Percentiles rank a stretch among this genome's conserved stretches.
phyloP scores from a whole-genome alignment of 139 green algal genomes.

The Yamagishiella unicocca region DNA sequence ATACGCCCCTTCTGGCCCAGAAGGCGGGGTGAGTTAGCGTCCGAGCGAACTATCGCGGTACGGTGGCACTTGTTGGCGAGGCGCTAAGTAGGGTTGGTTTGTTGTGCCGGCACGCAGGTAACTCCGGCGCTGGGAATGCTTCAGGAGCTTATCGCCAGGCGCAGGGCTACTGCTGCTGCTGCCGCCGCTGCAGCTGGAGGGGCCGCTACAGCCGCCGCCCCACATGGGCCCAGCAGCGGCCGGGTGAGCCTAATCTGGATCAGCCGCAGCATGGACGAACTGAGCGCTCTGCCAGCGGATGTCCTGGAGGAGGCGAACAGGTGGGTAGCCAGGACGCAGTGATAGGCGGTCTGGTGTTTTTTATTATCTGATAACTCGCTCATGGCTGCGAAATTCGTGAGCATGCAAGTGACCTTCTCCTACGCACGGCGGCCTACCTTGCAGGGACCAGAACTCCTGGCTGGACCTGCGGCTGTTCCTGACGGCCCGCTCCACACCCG shows the following conservation, averaged over 20 bases:
- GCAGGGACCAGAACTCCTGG: too few relatives aligned
- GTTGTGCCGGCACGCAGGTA: background rate
- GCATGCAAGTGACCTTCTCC: too few relatives aligned
- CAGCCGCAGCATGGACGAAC: conserved; percentile 17
- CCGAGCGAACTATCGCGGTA: too few relatives aligned
- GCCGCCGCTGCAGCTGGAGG: background rate
- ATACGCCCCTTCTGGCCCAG: too few relatives aligned
- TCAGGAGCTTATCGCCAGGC: conserved; percentile 10
- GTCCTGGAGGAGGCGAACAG: conserved; percentile 8
- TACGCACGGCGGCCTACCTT: too few relatives aligned
- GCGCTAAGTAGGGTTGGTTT: too few relatives aligned
- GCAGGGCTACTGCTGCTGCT: background rate
- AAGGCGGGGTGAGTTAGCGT: too few relatives aligned
- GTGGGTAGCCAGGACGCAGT: background rate
- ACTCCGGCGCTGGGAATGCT: conserved; percentile 31
- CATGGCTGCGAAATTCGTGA: too few relatives aligned
- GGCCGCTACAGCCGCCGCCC: background rate
- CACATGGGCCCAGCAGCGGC: background rate
- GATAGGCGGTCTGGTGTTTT: too few relatives aligned
- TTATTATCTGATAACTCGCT: too few relatives aligned
- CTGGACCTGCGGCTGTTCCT: conserved; percentile 33
- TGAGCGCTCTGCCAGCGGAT: background rate
- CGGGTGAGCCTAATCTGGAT: conserved; percentile 17
- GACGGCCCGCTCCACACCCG: too few relatives aligned
- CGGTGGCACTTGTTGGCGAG: too few relatives aligned